Evolutionary conservation across 805 yeast species (phyloP).

Genomic region (Candida broadrunensis): DNA sequence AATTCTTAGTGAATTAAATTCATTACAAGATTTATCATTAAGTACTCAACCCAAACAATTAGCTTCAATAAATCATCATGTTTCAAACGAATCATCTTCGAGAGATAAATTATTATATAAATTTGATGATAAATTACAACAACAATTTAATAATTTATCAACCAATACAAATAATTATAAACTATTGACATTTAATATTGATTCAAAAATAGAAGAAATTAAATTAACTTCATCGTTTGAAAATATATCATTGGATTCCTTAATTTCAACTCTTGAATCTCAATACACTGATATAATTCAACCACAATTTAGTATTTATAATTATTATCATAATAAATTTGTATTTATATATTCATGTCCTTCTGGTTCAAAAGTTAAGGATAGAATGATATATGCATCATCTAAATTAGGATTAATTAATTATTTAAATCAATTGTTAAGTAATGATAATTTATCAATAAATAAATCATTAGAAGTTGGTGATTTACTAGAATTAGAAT

Average conservation of each 20-base stretch:
- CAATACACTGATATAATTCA: constrained; percentile 29
- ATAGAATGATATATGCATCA: constrained; percentile 90
- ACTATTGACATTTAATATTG: constrained; percentile 51
- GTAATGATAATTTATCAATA: constrained; percentile 26
- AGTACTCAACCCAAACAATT: constrained; percentile 18
- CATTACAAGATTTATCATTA: constrained; percentile 27
- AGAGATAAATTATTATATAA: constrained; percentile 14
- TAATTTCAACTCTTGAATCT: constrained; percentile 17
- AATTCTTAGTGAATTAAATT: constrained; percentile 42
- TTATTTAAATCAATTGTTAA: constrained; percentile 39
- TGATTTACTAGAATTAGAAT: constrained; percentile 65
- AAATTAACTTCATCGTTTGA: constrained; percentile 17
- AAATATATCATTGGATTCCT: constrained; percentile 14
- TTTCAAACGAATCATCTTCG: neutral
- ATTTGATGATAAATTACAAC: constrained; percentile 24
- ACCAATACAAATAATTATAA: constrained; percentile 16
- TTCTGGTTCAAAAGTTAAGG: constrained; percentile 82
- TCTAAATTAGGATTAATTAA: constrained; percentile 61
- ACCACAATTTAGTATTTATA: constrained; percentile 58
- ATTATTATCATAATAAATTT: constrained; percentile 30
- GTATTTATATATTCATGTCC: constrained; percentile 87
- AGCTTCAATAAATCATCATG: constrained; percentile 18
- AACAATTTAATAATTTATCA: constrained; percentile 19
- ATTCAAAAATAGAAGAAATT: constrained; percentile 43
- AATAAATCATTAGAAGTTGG: constrained; percentile 64